These are phyloP conservation scores for Leccinum subgranulosum DNA, from an alignment of 768 basidiomycete species.

Conservation along the genomic window DNA sequence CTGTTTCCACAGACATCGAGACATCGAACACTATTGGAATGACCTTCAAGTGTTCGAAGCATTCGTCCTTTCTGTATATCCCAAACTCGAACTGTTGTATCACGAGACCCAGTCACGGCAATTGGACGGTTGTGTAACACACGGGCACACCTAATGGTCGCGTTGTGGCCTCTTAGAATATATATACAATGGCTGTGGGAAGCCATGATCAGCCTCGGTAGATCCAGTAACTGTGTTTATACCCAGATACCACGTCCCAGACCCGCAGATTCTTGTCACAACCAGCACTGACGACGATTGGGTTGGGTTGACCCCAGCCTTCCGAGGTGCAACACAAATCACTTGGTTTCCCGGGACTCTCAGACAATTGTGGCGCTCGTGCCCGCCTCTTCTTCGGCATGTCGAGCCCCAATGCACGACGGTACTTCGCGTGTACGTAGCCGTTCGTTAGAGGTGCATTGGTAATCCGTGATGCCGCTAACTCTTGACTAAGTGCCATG, in stretches of 20 bases:
- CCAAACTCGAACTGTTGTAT: constrained; percentile 87
- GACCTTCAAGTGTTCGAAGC: constrained; percentile 68
- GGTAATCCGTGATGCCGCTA: neutral
- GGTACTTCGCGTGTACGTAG: constrained; percentile 35
- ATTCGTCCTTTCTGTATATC: constrained; percentile 79
- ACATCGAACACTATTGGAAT: constrained; percentile 79
- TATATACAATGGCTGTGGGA: constrained; percentile 62
- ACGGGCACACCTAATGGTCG: constrained; percentile 89
- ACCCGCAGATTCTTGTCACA: constrained; percentile 91
- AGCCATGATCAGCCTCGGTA: constrained; percentile 1
- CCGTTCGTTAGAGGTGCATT: constrained; percentile 16
- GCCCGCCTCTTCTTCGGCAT: constrained; percentile 20
- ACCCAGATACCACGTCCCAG: constrained; percentile 90
- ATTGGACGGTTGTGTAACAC: constrained; percentile 84
- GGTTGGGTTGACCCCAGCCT: constrained; percentile 86
- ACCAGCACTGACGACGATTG: constrained; percentile 86
- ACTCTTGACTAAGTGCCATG: constrained; percentile 7
- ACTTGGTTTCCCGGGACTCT: constrained; percentile 38
- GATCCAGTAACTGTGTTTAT: constrained; percentile 19
- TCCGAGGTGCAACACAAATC: constrained; percentile 62
- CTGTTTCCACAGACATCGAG: constrained; percentile 82
- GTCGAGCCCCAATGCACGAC: constrained; percentile 49
- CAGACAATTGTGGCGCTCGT: constrained; percentile 15
- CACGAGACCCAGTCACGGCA: constrained; percentile 88
- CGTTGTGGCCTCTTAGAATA: constrained; percentile 77